These are phyloP conservation scores for Sphagnum fallax DNA, from an alignment of 228 moss, liverwort and hornwort genomes.

Conservation along the genomic window DNA sequence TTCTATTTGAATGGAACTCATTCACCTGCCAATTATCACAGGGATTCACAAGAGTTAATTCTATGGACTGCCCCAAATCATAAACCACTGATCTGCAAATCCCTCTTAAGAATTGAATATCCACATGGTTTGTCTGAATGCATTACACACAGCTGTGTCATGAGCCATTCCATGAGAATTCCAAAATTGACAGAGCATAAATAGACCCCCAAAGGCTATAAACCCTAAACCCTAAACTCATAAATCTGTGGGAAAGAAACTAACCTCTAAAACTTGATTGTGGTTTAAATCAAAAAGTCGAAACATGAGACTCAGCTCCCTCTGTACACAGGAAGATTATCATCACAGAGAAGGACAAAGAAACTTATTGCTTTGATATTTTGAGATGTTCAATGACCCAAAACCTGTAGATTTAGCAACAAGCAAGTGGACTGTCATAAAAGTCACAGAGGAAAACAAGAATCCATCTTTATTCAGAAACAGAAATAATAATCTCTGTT, in stretches of 20 bases:
- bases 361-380: background rate
- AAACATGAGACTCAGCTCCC: slow-evolving; percentile 81
- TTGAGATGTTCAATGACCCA: background rate
- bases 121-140: too few species aligned
- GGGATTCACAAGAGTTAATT: too few species aligned
- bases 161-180: too few species aligned
- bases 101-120: too few species aligned
- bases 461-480: background rate
- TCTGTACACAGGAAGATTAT: slow-evolving; percentile 31
- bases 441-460: background rate
- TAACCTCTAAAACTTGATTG: slow-evolving; percentile 58
- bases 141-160: too few species aligned
- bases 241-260: background rate
- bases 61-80: too few species aligned
- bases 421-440: background rate
- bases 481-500: too few species aligned
- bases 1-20: too few species aligned
- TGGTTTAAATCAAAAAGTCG: slow-evolving; percentile 67
- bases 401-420: background rate
- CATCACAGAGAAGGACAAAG: background rate
- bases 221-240: background rate
- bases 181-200: too few species aligned
- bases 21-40: too few species aligned
- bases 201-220: background rate
- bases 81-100: too few species aligned